Evolutionary conservation across 2,329 filamentous ascomycete genomes (phyloP).

Genomic region (Alternaria sp.): DNA sequence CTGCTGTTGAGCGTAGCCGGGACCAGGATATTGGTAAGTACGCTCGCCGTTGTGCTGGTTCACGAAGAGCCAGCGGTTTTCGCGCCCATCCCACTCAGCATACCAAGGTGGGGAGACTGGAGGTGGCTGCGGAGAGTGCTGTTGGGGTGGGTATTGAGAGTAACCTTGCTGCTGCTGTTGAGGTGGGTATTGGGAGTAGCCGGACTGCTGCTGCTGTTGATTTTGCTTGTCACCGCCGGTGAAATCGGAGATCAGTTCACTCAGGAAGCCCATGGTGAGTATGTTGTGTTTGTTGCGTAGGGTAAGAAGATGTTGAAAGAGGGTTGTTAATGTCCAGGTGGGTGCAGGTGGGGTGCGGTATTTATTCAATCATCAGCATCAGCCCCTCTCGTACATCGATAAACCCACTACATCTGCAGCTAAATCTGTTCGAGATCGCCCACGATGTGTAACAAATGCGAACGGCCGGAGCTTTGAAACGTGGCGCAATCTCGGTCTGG

Average conservation of each 20-base stretch:
- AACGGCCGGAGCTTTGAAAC: conserved; percentile 14
- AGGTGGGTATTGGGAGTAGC: conserved; percentile 8
- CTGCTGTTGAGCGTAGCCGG: conserved; percentile 33
- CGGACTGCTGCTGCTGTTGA: conserved; percentile 10
- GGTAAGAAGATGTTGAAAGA: not conserved
- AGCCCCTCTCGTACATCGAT: not conserved
- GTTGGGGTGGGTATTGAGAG: conserved; percentile 15
- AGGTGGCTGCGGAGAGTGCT: conserved; percentile 28
- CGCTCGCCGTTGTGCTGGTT: conserved; percentile 39
- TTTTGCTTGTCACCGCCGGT: conserved; percentile 14
- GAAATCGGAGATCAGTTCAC: conserved; percentile 29
- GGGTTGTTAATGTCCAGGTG: not conserved
- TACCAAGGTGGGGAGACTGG: conserved; percentile 39
- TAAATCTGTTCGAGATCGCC: conserved; percentile 8
- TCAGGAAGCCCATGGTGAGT: conserved; percentile 32
- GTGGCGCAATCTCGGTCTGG: conserved; percentile 16
- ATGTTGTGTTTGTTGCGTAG: not conserved
- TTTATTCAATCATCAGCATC: conserved; percentile 15
- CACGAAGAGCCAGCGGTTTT: conserved; percentile 37
- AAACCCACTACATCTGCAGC: conserved; percentile 7
- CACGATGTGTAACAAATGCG: conserved; percentile 13
- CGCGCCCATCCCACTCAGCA: conserved; percentile 34
- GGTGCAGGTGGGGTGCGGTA: conserved; percentile 7
- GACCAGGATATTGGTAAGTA: conserved; percentile 34
- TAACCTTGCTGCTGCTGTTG: conserved; percentile 20